Percentiles rank a stretch among this genome's conserved stretches.
These are phyloP conservation scores for Podospora fimiseda DNA, from an alignment of 495 filamentous ascomycete genomes.

Conservation along the genomic window DNA sequence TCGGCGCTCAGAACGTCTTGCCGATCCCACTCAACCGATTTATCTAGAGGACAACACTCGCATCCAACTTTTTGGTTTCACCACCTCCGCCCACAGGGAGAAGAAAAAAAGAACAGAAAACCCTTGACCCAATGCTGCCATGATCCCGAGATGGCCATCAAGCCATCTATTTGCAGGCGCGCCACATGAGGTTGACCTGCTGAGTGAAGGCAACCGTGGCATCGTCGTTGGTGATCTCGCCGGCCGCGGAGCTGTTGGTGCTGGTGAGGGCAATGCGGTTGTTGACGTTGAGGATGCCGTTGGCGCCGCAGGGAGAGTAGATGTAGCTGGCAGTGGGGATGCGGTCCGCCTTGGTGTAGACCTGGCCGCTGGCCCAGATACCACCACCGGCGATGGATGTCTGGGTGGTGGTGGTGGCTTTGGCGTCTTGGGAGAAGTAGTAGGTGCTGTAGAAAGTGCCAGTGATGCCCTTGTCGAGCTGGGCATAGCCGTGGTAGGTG, in stretches of 20 bases:
- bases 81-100: constrained; percentile 4
- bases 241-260: constrained; percentile 36
- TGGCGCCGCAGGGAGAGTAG: constrained; percentile 52
- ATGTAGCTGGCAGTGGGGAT: constrained; percentile 47
- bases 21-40: constrained; percentile 1
- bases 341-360: constrained; percentile 53
- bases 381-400: constrained; percentile 44
- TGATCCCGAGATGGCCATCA: background rate
- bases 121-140: constrained; percentile 3
- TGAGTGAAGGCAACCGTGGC: constrained; percentile 51
- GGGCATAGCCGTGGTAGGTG: constrained; percentile 53
- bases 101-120: constrained; percentile 8
- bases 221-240: constrained; percentile 50
- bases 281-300: constrained; percentile 54
- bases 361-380: constrained; percentile 40
- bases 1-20: constrained; percentile 12
- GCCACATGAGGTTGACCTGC: constrained; percentile 49
- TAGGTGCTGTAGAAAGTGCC: constrained; percentile 52
- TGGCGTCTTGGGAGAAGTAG: constrained; percentile 49
- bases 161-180: constrained; percentile 32
- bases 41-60: constrained; percentile 4
- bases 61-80: constrained; percentile 13
- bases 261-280: constrained; percentile 49
- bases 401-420: constrained; percentile 44
- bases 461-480: constrained; percentile 47